phyloP scores from a whole-genome alignment of 805 yeast genomes.

The Wickerhamiella australiensis region DNA sequence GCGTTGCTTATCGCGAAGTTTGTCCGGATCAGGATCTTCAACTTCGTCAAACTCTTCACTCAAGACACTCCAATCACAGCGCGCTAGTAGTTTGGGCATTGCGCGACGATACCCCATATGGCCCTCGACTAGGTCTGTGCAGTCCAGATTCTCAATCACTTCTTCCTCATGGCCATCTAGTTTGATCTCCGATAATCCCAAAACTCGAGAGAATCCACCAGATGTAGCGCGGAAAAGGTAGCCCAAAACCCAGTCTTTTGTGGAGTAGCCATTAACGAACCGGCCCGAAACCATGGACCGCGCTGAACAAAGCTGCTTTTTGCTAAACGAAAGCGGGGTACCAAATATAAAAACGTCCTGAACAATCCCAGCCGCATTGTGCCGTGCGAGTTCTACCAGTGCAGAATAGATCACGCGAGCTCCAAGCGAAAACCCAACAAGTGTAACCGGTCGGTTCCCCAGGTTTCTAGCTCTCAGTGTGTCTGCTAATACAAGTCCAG shows the following conservation, averaged over 20 bases:
- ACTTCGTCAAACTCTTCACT: constrained; percentile 90
- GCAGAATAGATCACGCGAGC: constrained; percentile 88
- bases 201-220: constrained; percentile 85
- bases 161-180: constrained; percentile 14
- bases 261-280: constrained; percentile 81
- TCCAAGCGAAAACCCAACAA: constrained; percentile 89
- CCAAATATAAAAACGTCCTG: constrained; percentile 86
- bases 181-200: constrained; percentile 69
- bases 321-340: constrained; percentile 68
- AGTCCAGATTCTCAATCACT: constrained; percentile 66
- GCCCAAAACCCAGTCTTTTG: constrained; percentile 92
- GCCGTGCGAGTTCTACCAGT: constrained; percentile 67
- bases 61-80: constrained; percentile 65
- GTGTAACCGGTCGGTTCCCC: constrained; percentile 83
- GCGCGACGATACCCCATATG: constrained; percentile 96
- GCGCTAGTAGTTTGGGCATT: constrained; percentile 67
- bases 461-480: constrained; percentile 74
- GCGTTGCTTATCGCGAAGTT: constrained; percentile 62
- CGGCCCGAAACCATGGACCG: constrained; percentile 81
- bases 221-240: constrained; percentile 90
- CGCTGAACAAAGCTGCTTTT: constrained; percentile 65
- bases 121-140: constrained; percentile 79
- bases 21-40: constrained; percentile 89
- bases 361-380: constrained; percentile 76
- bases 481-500: constrained; percentile 85